phyloP scores from a whole-genome alignment of 352 stramenopile genomes.

The Pythium rhizo-oryzae region DNA sequence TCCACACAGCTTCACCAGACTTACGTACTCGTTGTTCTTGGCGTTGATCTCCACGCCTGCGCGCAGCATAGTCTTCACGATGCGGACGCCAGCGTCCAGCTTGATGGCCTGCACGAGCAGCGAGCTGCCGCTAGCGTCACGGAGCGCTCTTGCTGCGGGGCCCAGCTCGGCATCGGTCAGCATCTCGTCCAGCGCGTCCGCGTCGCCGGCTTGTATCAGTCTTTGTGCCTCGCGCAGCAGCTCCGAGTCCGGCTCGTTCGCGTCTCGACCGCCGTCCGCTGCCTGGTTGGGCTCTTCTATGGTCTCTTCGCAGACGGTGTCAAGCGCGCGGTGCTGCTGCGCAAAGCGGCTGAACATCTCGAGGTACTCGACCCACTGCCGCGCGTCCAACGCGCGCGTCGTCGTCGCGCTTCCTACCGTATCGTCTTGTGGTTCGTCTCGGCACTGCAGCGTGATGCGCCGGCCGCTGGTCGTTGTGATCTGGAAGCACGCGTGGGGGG shows the following conservation, averaged over 20 bases:
- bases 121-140: conserved; percentile 53
- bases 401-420: background rate
- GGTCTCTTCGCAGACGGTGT: background rate
- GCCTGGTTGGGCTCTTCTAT: no score
- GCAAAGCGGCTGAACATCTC: conserved; percentile 48
- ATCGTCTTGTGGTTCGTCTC: conserved; percentile 1
- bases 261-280: background rate
- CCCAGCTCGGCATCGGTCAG: conserved; percentile 8
- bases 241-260: background rate
- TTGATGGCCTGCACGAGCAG: conserved; percentile 53
- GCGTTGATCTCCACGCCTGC: conserved; percentile 49
- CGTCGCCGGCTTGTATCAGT: conserved; percentile 30
- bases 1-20: no score
- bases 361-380: conserved; percentile 58
- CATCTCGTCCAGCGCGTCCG: conserved; percentile 28
- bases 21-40: conserved; percentile 62
- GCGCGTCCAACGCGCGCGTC: conserved; percentile 28
- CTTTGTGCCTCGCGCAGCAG: conserved; percentile 33
- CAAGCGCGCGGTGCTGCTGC: conserved; percentile 10
- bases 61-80: conserved; percentile 37
- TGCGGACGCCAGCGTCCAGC: conserved; percentile 29
- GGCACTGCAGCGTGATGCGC: conserved; percentile 54
- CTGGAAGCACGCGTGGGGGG: conserved; percentile 39
- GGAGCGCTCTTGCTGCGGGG: background rate
- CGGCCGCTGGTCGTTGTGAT: conserved; percentile 38